These are phyloP conservation scores for Canna indica DNA, from an alignment of 176 grass and related monocot genomes.

Conservation along the genomic window DNA sequence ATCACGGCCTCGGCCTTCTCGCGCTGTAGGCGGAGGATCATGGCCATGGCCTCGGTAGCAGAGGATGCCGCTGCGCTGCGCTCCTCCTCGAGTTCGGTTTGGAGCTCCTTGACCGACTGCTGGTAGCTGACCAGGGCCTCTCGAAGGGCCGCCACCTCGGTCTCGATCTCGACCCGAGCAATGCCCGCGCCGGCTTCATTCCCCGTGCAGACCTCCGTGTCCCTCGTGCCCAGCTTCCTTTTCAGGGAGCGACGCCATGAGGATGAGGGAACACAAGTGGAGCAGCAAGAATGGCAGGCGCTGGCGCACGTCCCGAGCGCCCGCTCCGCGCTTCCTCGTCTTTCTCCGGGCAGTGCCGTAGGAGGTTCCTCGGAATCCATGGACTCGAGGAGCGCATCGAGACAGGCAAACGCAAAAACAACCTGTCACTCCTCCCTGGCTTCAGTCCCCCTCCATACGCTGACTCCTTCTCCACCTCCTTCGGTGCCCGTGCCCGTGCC, in stretches of 20 bases:
- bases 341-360: background rate
- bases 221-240: slow-evolving; percentile 5
- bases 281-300: slow-evolving; percentile 2
- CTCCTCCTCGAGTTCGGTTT: slow-evolving; percentile 66
- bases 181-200: background rate
- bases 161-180: slow-evolving; percentile 25
- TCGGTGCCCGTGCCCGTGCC: too few relatives aligned
- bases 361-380: background rate
- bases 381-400: background rate
- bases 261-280: background rate
- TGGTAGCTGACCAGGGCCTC: slow-evolving; percentile 34
- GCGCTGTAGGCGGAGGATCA: slow-evolving; percentile 83
- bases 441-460: background rate
- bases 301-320: background rate
- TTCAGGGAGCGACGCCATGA: background rate
- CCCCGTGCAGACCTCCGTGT: background rate
- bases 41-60: slow-evolving; percentile 64
- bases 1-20: slow-evolving; percentile 72
- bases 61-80: slow-evolving; percentile 45
- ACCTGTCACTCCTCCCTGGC: background rate
- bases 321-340: background rate
- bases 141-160: slow-evolving; percentile 24
- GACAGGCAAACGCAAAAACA: background rate
- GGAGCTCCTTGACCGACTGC: slow-evolving; percentile 20
- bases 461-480: background rate